Percentiles rank a stretch among this genome's conserved stretches.
Evolutionary conservation across 768 basidiomycete species (phyloP).

Genomic region (Rhizopogon vulgaris): DNA sequence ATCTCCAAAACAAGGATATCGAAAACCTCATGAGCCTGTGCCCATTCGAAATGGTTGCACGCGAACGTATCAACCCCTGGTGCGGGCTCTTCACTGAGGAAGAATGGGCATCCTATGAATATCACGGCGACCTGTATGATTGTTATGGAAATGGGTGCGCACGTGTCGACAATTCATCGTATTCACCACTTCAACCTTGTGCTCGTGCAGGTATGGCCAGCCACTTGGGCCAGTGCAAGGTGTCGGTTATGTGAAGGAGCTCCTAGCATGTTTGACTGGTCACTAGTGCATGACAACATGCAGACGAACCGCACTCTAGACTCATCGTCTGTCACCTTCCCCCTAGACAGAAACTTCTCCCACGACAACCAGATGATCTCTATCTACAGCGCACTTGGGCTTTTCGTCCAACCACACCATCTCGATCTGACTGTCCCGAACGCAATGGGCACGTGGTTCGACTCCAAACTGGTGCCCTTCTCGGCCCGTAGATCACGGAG

Average conservation of each 20-base stretch:
- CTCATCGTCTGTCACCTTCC: slow-evolving; percentile 58
- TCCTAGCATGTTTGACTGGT: slow-evolving; percentile 69
- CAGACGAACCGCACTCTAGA: slow-evolving; percentile 76
- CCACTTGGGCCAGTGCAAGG: slow-evolving; percentile 67
- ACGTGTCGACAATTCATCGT: background rate
- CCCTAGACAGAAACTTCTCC: slow-evolving; percentile 67
- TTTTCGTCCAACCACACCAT: slow-evolving; percentile 33
- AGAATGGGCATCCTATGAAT: slow-evolving; percentile 64
- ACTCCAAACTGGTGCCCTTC: slow-evolving; percentile 63
- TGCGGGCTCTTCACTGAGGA: slow-evolving; percentile 55
- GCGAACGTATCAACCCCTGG: slow-evolving; percentile 48
- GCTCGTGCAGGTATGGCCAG: slow-evolving; percentile 51
- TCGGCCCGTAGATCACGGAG: slow-evolving; percentile 63
- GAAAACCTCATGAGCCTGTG: slow-evolving; percentile 63
- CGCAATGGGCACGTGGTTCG: slow-evolving; percentile 40
- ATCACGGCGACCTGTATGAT: slow-evolving; percentile 62
- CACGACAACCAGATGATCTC: slow-evolving; percentile 83
- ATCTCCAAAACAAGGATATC: slow-evolving; percentile 47
- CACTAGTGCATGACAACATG: slow-evolving; percentile 60
- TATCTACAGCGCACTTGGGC: slow-evolving; percentile 55
- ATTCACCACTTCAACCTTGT: background rate
- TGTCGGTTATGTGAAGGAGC: slow-evolving; percentile 82
- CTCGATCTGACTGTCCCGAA: slow-evolving; percentile 9
- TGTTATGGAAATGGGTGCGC: slow-evolving; percentile 67
- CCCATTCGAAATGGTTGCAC: slow-evolving; percentile 62